Conservation (phyloP, 2,329 filamentous ascomycete genomes). For the Verticillium zaregamsianum region DNA sequence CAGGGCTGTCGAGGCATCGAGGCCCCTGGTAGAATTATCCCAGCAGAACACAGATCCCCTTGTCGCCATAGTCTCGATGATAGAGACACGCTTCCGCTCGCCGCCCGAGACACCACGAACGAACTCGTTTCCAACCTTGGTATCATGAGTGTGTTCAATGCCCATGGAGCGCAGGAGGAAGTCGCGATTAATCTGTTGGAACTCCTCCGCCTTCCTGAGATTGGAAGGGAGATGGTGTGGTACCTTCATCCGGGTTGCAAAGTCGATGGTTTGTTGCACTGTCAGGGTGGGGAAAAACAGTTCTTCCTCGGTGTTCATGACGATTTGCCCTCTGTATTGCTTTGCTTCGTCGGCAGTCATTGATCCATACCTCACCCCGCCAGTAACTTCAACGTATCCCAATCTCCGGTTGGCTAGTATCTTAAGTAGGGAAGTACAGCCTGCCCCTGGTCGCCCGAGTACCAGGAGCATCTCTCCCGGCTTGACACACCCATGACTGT, state of each 20-base stretch:
- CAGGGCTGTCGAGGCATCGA: slow-evolving; percentile 55
- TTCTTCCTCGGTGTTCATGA: slow-evolving; percentile 70
- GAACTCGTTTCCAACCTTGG: slow-evolving; percentile 64
- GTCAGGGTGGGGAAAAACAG: slow-evolving; percentile 63
- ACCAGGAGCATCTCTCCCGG: slow-evolving; percentile 71
- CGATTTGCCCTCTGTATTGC: slow-evolving; percentile 53
- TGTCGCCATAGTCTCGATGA: slow-evolving; percentile 59
- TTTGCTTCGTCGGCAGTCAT: slow-evolving; percentile 43
- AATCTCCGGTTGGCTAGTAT: slow-evolving; percentile 60
- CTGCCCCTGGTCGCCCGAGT: slow-evolving; percentile 63
- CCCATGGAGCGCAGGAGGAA: slow-evolving; percentile 55
- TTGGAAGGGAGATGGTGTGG: slow-evolving; percentile 43
- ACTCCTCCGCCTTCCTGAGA: slow-evolving; percentile 35
- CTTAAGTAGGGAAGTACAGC: slow-evolving; percentile 69
- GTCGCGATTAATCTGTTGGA: slow-evolving; percentile 40
- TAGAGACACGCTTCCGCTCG: slow-evolving; percentile 65
- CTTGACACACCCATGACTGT: slow-evolving; percentile 64
- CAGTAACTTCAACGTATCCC: slow-evolving; percentile 54
- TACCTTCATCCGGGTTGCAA: slow-evolving; percentile 60
- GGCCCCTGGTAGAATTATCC: slow-evolving; percentile 63
- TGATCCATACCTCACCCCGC: slow-evolving; percentile 53
- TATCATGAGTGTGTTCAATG: slow-evolving; percentile 56
- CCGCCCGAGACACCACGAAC: slow-evolving; percentile 65
- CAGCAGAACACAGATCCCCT: slow-evolving; percentile 58
- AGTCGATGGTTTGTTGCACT: slow-evolving; percentile 66